phyloP scores from a whole-genome alignment of 352 stramenopile genomes.

The Pythium plurisporium region DNA sequence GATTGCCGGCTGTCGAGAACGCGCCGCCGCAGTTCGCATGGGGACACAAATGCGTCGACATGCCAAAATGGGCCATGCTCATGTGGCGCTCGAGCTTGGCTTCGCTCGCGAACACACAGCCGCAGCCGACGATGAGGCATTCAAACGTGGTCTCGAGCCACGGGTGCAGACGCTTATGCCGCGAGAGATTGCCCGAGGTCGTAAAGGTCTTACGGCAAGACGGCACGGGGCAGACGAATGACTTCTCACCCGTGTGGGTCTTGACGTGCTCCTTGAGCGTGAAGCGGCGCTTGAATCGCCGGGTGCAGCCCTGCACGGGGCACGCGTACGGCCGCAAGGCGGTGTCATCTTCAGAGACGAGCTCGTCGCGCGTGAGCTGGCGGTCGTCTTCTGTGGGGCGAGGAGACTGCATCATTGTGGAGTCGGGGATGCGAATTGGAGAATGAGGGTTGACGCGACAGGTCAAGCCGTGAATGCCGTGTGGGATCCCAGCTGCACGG shows the following conservation, averaged over 20 bases:
- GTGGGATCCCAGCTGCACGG: too few relatives aligned
- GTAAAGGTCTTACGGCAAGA: slow-evolving; percentile 66
- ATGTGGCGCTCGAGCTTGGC: slow-evolving; percentile 14
- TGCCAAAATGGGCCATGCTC: too few relatives aligned
- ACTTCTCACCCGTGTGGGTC: slow-evolving; percentile 80
- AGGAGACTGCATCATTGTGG: too few relatives aligned
- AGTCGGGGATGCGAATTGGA: too few relatives aligned
- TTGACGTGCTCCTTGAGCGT: slow-evolving; percentile 77
- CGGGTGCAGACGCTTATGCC: slow-evolving; percentile 57
- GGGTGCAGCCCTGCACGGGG: slow-evolving; percentile 35
- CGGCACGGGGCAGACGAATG: slow-evolving; percentile 37
- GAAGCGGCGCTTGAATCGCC: slow-evolving; percentile 69
- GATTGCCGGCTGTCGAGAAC: slow-evolving; percentile 58
- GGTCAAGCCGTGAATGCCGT: too few relatives aligned
- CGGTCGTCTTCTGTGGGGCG: too few relatives aligned
- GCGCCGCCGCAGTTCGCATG: slow-evolving; percentile 39
- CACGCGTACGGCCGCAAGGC: slow-evolving; percentile 38
- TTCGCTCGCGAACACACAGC: slow-evolving; percentile 15
- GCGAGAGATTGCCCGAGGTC: slow-evolving; percentile 61
- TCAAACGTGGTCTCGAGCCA: slow-evolving; percentile 23
- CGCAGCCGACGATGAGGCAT: slow-evolving; percentile 10
- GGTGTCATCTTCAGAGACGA: too few relatives aligned
- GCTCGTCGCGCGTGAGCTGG: too few relatives aligned
- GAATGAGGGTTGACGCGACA: too few relatives aligned
- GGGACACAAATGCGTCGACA: slow-evolving; percentile 27